Percentiles rank a stretch among this genome's conserved stretches.
Conservation (phyloP, 2,329 filamentous ascomycete species). For the Fusarium nisikadoi region DNA sequence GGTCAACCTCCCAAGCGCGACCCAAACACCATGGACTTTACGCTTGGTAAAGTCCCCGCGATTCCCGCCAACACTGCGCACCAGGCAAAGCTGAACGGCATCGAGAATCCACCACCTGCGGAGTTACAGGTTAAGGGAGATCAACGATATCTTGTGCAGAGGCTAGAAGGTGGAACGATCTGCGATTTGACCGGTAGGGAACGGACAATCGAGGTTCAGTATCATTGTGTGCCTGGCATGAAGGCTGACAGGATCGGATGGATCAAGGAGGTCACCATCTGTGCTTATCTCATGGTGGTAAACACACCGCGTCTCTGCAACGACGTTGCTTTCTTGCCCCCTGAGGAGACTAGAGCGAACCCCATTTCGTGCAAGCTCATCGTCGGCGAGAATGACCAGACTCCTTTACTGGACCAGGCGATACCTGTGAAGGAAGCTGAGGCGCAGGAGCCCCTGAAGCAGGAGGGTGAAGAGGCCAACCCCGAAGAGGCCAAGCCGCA, state of each 20-base stretch:
- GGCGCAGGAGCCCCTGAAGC: constrained; percentile 18
- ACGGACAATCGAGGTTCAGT: constrained; percentile 85
- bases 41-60: constrained; percentile 70
- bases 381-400: constrained; percentile 59
- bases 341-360: constrained; percentile 80
- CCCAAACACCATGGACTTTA: constrained; percentile 77
- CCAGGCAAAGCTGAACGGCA: constrained; percentile 36
- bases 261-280: constrained; percentile 94
- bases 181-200: constrained; percentile 88
- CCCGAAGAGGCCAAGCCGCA: neutral
- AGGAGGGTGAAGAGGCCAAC: constrained; percentile 12
- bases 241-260: constrained; percentile 82
- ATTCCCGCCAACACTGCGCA: constrained; percentile 47
- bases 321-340: constrained; percentile 86
- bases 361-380: constrained; percentile 81
- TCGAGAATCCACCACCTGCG: constrained; percentile 56
- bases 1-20: constrained; percentile 82
- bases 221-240: constrained; percentile 80
- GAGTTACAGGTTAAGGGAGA: constrained; percentile 85
- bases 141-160: constrained; percentile 86
- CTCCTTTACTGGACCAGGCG: constrained; percentile 48
- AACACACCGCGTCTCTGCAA: constrained; percentile 89
- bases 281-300: constrained; percentile 92
- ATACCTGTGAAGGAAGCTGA: constrained; percentile 46
- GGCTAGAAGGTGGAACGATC: constrained; percentile 79